These are phyloP conservation scores for Eimeria sp. DNA, from an alignment of 169 alveolate genomes.

Conservation along the genomic window DNA sequence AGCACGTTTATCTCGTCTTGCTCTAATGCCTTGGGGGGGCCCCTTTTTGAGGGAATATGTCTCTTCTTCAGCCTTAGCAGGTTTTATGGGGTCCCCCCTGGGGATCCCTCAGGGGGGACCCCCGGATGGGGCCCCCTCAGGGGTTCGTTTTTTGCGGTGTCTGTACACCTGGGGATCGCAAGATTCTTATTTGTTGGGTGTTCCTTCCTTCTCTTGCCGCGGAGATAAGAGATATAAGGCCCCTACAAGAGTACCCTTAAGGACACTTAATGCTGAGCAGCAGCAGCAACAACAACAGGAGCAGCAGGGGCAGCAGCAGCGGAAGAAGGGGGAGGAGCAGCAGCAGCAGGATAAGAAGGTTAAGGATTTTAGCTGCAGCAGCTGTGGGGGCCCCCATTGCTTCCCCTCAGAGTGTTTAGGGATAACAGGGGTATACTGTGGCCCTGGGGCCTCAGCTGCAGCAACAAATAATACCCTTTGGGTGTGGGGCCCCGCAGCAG, in stretches of 20 bases:
- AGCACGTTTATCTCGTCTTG: no score
- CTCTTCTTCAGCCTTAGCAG: not conserved
- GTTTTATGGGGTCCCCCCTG: not conserved
- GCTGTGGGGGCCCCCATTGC: slow-evolving; percentile 22
- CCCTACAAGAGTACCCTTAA: slow-evolving; percentile 18
- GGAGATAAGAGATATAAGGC: not conserved
- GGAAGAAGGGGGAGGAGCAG: no score
- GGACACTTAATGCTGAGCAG: not conserved
- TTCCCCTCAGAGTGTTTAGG: not conserved
- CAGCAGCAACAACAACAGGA: slow-evolving; percentile 11
- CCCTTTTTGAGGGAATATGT: not conserved
- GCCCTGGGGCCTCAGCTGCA: not conserved
- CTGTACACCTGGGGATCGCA: slow-evolving; percentile 14
- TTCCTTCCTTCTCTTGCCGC: not conserved
- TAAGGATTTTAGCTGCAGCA: not conserved
- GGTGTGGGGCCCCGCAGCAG: slow-evolving; percentile 56
- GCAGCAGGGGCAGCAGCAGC: not conserved
- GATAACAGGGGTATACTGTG: not conserved
- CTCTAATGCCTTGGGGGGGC: not conserved
- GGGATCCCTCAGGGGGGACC: not conserved
- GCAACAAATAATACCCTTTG: not conserved
- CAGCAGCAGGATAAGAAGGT: not conserved
- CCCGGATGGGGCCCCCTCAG: not conserved
- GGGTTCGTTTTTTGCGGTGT: not conserved
- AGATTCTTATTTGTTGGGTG: not conserved